A percentile compares a stretch with the other conserved stretches of the same genome.
Conservation (phyloP, 2,329 filamentous ascomycete genomes). For the Alternaria brassicicola region DNA sequence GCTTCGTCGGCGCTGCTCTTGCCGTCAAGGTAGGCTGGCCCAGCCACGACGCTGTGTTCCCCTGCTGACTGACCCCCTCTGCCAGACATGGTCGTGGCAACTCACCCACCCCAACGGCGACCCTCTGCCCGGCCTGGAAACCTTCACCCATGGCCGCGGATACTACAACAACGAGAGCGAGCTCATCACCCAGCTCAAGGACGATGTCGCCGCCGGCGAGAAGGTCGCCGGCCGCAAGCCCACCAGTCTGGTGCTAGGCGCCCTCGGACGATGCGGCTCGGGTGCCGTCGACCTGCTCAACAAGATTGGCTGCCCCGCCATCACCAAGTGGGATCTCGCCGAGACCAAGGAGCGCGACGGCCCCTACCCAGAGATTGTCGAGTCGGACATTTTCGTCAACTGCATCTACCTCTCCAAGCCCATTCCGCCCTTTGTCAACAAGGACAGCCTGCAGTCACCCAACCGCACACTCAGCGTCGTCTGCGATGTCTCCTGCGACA, state of each 20-base stretch:
- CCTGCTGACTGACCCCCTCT: constrained; percentile 20
- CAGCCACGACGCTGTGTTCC: no score
- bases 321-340: constrained; percentile 77
- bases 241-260: constrained; percentile 80
- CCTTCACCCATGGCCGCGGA: constrained; percentile 55
- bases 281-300: constrained; percentile 82
- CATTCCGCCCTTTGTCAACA: constrained; percentile 82
- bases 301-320: constrained; percentile 73
- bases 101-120: constrained; percentile 70
- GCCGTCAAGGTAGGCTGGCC: constrained; percentile 43
- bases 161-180: constrained; percentile 75
- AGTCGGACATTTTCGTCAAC: constrained; percentile 60
- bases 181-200: constrained; percentile 76
- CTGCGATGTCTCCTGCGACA: constrained; percentile 64
- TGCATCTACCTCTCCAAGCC: constrained; percentile 78
- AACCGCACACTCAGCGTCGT: constrained; percentile 75
- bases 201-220: constrained; percentile 68
- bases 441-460: constrained; percentile 69
- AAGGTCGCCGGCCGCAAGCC: constrained; percentile 72
- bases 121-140: constrained; percentile 69
- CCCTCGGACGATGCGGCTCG: constrained; percentile 78
- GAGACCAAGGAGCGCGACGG: constrained; percentile 72
- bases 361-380: constrained; percentile 78
- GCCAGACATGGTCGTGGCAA: constrained; percentile 82
- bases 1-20: constrained; percentile 56